Base-by-base conservation (phyloP, 495 filamentous ascomycete species). In the Cenococcum geophilum region DNA sequence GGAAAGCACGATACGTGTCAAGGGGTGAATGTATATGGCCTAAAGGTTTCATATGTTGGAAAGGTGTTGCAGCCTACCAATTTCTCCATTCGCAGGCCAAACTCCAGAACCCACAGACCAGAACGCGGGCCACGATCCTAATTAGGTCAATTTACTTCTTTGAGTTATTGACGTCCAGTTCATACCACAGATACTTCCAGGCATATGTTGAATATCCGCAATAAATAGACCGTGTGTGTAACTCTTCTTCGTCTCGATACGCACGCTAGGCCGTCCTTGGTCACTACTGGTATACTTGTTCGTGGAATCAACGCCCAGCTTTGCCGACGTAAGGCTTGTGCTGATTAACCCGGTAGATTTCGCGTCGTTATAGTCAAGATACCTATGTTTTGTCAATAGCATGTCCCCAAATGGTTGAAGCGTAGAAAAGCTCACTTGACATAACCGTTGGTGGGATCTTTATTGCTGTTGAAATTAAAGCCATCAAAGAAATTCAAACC, bases 21-120 rank as follows among this genome's bases (percentile, higher is more conserved):
- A 32, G 27, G 27, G 27, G 27, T 32, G 6, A 2, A 32, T 6
- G 27, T 32, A 32, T 32, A 32, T 6, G 27, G 27, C 27, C 6
- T 6, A 32, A 32, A 6, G 6, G 27, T 6, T 32, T 32, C 27
- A 2, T 6, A 32, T 32, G 27, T 32, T 45, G 18, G 40, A 45
- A 23, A 22, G 59, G 51, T 35, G 23, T 22, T 10, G 40, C 16
- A 14, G 18, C 40, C 4, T 45, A 45, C 40, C 68, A 62, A 95
- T 91, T 73, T 95, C 90, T 27, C 92, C 92, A 27, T 81, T 78
- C 9, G 71, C 67, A 0, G 91, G 92, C 91, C 91, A 96, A 47
- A 82, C 76, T 10, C 65, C 63, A 25, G 80, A 78, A 18, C 89
- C 88, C 12, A 85, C 76, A 1, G 83, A 86, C 89, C 90, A 95